phyloP scores from a whole-genome alignment of 2,329 filamentous ascomycete genomes.

The Lasiodiplodia sp. region DNA sequence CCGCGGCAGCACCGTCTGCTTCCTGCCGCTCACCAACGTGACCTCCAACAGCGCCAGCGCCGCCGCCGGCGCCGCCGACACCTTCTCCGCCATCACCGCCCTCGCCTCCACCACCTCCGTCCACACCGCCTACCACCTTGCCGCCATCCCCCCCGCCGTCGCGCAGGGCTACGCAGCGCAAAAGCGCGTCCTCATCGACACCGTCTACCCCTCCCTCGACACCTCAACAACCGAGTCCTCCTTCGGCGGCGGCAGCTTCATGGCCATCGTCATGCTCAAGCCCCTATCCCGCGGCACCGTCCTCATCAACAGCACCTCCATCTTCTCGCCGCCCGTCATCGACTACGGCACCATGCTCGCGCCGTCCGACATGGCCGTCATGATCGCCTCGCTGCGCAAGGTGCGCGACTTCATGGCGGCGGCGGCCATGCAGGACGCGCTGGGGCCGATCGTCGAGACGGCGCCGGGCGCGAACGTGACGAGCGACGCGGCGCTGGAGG shows the following conservation, averaged over 20 bases:
- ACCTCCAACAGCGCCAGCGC: not conserved
- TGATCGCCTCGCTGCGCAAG: constrained; percentile 37
- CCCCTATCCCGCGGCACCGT: constrained; percentile 38
- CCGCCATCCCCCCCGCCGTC: not conserved
- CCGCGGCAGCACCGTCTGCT: constrained; percentile 1
- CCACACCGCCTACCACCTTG: not conserved
- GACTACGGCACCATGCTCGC: constrained; percentile 35
- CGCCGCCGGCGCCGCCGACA: not conserved
- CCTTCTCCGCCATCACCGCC: not conserved
- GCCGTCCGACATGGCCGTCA: constrained; percentile 36
- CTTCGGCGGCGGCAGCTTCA: constrained; percentile 4
- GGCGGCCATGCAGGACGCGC: constrained; percentile 32
- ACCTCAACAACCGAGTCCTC: not conserved
- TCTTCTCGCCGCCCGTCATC: not conserved
- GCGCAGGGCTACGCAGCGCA: not conserved
- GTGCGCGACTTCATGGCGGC: constrained; percentile 32
- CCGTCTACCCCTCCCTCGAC: not conserved
- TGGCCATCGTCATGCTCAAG: constrained; percentile 24
- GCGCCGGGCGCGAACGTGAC: constrained; percentile 41
- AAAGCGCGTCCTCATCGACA: not conserved
- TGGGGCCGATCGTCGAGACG: constrained; percentile 34
- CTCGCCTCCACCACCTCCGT: constrained; percentile 1
- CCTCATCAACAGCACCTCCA: constrained; percentile 32
- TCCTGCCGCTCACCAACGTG: constrained; percentile 4
- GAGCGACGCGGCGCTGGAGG: constrained; percentile 39